These are phyloP conservation scores for Quambalaria eucalypti DNA, from an alignment of 1,284 basidiomycete species.

Conservation along the genomic window DNA sequence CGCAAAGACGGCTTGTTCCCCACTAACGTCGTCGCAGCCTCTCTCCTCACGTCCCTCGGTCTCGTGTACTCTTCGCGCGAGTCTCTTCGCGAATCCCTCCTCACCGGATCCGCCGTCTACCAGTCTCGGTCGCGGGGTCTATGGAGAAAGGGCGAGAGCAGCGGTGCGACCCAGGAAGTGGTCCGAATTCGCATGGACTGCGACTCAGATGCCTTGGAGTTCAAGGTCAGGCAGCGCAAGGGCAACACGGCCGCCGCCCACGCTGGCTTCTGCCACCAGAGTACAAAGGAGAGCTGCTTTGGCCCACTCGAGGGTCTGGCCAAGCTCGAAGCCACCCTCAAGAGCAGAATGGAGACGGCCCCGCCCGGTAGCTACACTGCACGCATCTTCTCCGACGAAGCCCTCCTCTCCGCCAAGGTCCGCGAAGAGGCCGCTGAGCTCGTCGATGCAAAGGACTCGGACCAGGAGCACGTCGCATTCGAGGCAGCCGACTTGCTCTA, in stretches of 20 bases:
- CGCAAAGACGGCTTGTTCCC: constrained; percentile 85
- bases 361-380: constrained; percentile 88
- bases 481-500: constrained; percentile 94
- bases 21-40: constrained; percentile 62
- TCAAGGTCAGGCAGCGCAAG: constrained; percentile 81
- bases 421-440: constrained; percentile 98
- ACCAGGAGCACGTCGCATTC: constrained; percentile 69
- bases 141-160: constrained; percentile 95
- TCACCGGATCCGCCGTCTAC: constrained; percentile 84
- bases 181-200: constrained; percentile 79
- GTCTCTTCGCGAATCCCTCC: constrained; percentile 77
- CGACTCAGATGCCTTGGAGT: constrained; percentile 84
- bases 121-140: constrained; percentile 83
- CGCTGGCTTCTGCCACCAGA: constrained; percentile 78
- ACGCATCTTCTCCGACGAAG: constrained; percentile 72
- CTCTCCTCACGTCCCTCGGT: constrained; percentile 64
- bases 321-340: constrained; percentile 72
- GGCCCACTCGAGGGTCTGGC: constrained; percentile 64
- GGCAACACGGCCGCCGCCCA: constrained; percentile 26
- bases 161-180: constrained; percentile 83
- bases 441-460: constrained; percentile 68
- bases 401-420: constrained; percentile 80
- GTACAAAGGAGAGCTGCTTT: constrained; percentile 62
- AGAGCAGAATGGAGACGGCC: constrained; percentile 63
- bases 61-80: constrained; percentile 92